Base-by-base conservation (phyloP, 179 eudicot species). In the Dionaea muscipula region DNA sequence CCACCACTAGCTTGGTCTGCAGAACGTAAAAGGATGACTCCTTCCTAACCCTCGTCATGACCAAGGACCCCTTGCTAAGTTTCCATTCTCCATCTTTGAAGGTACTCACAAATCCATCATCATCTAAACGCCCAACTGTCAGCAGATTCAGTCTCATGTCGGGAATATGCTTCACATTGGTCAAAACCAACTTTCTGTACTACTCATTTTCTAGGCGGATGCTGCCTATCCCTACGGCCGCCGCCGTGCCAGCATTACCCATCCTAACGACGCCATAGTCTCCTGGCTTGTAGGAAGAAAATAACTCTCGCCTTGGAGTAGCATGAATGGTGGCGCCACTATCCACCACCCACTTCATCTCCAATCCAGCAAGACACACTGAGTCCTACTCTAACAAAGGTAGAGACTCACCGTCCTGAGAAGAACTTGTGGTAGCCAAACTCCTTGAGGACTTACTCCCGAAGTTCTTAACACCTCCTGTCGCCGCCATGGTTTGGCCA, bases 241-340 rank as follows among this genome's bases (percentile, higher is more conserved):
- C 36, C 14, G 16, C 13, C 19, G 36, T 0, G 20, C 16, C 15
- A 14, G 36, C 58, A 38, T 54, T 38, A 5, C 45, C 46, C 46
- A 54, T 54, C 24, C 12, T 15, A 4, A 41, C 10, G 4, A 0
- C 1, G 7, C 16, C 46, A 17, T 13, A 41, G 4, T 41, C 46
- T 13, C 46, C 16, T 6, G 46, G 19, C 19, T 14, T 7, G 18
- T 47, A 47, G 28, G 44, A 37, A 1, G 49, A 15, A 40, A 54
- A 63, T 13, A 55, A 55, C 14, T 55, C 61, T n/a, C n/a, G 27
- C 6, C 55, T 12, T 4, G 54, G 25, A 13, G 55, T 55, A n/a
- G 22, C 49, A 47, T 63, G 61, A 35, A 13, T 7, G 3, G 47
- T 8, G 1, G 56, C 40, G 28, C 68, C 47, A n/a, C n/a, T n/a